Evolutionary conservation across 1,284 basidiomycete genomes (phyloP).

Genomic region (Ceratobasidium papillatum): DNA sequence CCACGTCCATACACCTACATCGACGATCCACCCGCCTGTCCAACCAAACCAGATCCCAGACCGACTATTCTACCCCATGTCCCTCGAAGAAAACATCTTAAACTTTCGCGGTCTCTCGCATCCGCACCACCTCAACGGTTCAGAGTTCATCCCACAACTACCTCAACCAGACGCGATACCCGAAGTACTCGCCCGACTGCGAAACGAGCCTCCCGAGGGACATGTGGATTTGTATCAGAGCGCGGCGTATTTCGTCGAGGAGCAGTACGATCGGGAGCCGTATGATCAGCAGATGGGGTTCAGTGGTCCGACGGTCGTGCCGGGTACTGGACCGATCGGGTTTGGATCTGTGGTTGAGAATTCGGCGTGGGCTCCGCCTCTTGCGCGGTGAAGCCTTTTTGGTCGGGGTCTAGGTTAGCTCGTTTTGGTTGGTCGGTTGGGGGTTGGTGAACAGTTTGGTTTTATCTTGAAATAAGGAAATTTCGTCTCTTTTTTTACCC

Average conservation of each 20-base stretch:
- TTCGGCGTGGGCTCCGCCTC: constrained; percentile 23
- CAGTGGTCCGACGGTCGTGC: constrained; percentile 23
- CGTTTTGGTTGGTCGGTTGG: no score
- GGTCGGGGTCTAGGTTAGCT: no score
- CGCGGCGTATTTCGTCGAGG: constrained; percentile 35
- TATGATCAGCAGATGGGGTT: constrained; percentile 36
- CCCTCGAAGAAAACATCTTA: constrained; percentile 30
- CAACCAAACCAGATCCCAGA: constrained; percentile 29
- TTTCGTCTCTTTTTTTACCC: neutral
- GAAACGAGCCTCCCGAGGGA: constrained; percentile 35
- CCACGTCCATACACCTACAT: constrained; percentile 13
- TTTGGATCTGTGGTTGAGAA: constrained; percentile 4
- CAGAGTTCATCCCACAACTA: constrained; percentile 35
- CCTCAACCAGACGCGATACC: constrained; percentile 35
- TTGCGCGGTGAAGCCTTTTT: constrained; percentile 1
- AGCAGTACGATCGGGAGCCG: constrained; percentile 38
- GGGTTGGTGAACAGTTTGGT: neutral
- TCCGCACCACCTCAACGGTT: constrained; percentile 24
- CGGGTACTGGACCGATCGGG: constrained; percentile 6
- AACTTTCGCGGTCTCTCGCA: constrained; percentile 14
- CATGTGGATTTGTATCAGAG: constrained; percentile 36
- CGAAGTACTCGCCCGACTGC: constrained; percentile 12
- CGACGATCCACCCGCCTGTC: constrained; percentile 11
- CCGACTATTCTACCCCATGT: constrained; percentile 34
- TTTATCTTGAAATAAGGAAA: constrained; percentile 4